Evolutionary conservation across 768 basidiomycete genomes (phyloP).

Genomic region (Mycena chlorophos): DNA sequence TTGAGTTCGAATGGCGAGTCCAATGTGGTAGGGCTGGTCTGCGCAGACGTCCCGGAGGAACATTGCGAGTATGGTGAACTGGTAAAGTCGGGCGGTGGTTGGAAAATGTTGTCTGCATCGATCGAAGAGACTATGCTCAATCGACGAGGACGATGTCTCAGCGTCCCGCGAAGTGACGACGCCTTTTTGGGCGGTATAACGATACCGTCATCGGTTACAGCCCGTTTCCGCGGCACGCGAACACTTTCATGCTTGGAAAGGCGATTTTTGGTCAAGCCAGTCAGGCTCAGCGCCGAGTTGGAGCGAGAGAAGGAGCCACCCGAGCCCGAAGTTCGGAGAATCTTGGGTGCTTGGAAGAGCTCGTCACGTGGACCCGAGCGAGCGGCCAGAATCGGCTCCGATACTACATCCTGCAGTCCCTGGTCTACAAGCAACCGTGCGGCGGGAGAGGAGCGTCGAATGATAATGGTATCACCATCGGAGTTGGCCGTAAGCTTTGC

Average conservation of each 20-base stretch:
- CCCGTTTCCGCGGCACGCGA: conserved; percentile 60
- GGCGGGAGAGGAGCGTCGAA: conserved; percentile 64
- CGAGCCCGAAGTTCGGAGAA: conserved; percentile 34
- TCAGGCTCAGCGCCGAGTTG: conserved; percentile 59
- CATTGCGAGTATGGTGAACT: conserved; percentile 43
- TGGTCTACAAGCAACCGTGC: conserved; percentile 75
- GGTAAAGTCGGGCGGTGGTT: conserved; percentile 25
- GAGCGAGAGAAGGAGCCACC: conserved; percentile 46
- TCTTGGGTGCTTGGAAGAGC: conserved; percentile 56
- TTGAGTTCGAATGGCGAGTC: conserved; percentile 23
- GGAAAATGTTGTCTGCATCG: conserved; percentile 27
- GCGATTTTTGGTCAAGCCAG: conserved; percentile 61
- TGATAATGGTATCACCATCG: conserved; percentile 60
- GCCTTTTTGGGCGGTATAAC: conserved; percentile 28
- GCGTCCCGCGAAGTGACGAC: conserved; percentile 21
- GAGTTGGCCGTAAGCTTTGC: conserved; percentile 55
- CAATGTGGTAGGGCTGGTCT: conserved; percentile 13
- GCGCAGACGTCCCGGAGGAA: conserved; percentile 31
- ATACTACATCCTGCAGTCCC: conserved; percentile 78
- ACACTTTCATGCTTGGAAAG: conserved; percentile 71
- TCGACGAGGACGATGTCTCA: conserved; percentile 33
- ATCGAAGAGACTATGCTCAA: conserved; percentile 37
- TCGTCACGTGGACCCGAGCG: conserved; percentile 63
- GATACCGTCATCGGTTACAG: conserved; percentile 41
- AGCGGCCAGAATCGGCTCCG: conserved; percentile 66